Percentiles rank a stretch among this genome's conserved stretches.
phyloP scores from a whole-genome alignment of 371 early-diverging fungal species.

The Mucor lusitanicus region DNA sequence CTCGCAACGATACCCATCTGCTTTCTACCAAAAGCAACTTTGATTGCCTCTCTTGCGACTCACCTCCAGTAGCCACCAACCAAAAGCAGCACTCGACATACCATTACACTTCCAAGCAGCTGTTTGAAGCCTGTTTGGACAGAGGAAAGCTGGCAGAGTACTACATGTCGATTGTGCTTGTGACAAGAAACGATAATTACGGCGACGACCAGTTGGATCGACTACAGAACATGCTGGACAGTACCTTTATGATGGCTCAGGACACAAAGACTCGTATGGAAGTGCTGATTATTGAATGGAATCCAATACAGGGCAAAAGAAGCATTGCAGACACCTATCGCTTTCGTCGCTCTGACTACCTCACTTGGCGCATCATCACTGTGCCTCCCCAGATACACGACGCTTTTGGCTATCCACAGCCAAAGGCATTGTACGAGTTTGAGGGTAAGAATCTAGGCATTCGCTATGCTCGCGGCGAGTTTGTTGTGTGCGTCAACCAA shows the following conservation, averaged over 20 bases:
- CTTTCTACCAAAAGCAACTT: neutral
- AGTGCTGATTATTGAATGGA: neutral
- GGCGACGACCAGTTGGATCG: neutral
- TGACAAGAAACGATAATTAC: neutral
- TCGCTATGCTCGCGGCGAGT: neutral
- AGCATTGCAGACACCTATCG: neutral
- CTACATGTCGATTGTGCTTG: neutral
- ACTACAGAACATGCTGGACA: constrained; percentile 3
- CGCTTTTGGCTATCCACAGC: neutral
- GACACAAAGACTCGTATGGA: neutral
- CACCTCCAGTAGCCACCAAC: neutral
- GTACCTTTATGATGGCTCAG: neutral
- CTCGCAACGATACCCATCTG: neutral
- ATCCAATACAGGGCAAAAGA: neutral
- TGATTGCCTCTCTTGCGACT: neutral
- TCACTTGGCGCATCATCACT: neutral
- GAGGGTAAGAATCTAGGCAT: neutral
- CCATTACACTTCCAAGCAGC: neutral
- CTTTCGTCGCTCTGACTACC: neutral
- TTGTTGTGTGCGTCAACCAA: neutral
- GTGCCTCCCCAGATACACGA: neutral
- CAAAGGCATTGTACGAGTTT: neutral
- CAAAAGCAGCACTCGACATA: neutral
- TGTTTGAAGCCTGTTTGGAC: neutral
- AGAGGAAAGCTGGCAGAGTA: neutral